phyloP scores from a whole-genome alignment of 1,284 basidiomycete genomes.

The Coniophora puteana region DNA sequence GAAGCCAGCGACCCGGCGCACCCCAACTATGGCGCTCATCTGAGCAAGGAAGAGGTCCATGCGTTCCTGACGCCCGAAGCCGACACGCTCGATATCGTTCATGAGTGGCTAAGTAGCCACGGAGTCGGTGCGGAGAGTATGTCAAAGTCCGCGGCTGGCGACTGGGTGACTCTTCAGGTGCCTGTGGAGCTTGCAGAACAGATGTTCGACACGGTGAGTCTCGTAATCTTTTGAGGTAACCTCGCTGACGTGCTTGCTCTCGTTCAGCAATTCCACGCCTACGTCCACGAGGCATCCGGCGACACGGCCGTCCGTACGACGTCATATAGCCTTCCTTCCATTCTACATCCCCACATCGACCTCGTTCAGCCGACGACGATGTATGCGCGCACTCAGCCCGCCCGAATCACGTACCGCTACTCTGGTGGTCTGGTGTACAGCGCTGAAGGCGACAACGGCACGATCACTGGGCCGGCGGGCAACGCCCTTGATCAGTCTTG shows the following conservation, averaged over 20 bases:
- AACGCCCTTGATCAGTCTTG: conserved; percentile 41
- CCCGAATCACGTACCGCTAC: conserved; percentile 39
- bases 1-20: conserved; percentile 61
- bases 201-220: conserved; percentile 56
- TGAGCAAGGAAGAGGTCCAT: conserved; percentile 59
- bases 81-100: conserved; percentile 45
- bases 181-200: conserved; percentile 54
- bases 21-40: conserved; percentile 51
- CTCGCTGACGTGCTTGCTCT: too few relatives aligned
- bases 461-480: conserved; percentile 24
- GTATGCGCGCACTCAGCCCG: conserved; percentile 36
- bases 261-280: conserved; percentile 55
- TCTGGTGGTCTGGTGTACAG: conserved; percentile 11
- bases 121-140: conserved; percentile 42
- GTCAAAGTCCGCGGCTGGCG: conserved; percentile 50
- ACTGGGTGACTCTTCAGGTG: conserved; percentile 59
- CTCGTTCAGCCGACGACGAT: conserved; percentile 42
- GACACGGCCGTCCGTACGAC: conserved; percentile 37
- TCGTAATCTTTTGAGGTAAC: too few relatives aligned
- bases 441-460: conserved; percentile 4
- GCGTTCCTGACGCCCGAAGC: conserved; percentile 48
- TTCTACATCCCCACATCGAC: conserved; percentile 34
- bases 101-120: conserved; percentile 52
- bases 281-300: conserved; percentile 37
- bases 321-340: conserved; percentile 37